These are phyloP conservation scores for Chalaropsis ovoidea DNA, from an alignment of 2,329 filamentous ascomycete genomes.

Conservation along the genomic window DNA sequence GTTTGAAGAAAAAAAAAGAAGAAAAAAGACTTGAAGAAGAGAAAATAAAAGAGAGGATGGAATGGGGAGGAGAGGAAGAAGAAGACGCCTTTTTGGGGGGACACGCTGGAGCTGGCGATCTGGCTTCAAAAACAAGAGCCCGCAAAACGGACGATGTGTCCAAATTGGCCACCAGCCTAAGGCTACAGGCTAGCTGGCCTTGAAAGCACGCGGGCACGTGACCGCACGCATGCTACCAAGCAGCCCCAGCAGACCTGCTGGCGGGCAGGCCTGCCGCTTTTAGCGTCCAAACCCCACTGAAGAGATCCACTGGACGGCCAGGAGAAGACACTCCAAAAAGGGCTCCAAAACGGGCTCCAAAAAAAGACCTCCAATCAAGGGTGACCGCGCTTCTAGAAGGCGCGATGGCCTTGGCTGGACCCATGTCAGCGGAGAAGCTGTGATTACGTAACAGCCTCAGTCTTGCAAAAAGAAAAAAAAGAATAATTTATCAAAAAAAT, in stretches of 20 bases:
- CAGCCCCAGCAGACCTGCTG: too few relatives aligned
- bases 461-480: not conserved
- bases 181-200: slow-evolving; percentile 12
- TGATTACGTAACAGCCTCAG: slow-evolving; percentile 3
- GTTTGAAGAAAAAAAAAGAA: slow-evolving; percentile 22
- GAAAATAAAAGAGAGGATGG: slow-evolving; percentile 12
- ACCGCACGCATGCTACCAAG: not conserved
- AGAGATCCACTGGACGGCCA: slow-evolving; percentile 10
- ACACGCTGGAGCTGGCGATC: slow-evolving; percentile 35
- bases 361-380: not conserved
- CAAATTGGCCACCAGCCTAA: slow-evolving; percentile 27
- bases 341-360: slow-evolving; percentile 3
- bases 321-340: slow-evolving; percentile 8
- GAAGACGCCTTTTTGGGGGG: slow-evolving; percentile 32
- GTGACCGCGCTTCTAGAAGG: slow-evolving; percentile 17
- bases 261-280: not conserved
- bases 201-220: slow-evolving; percentile 12
- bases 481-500: not conserved
- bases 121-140: slow-evolving; percentile 36
- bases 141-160: slow-evolving; percentile 38
- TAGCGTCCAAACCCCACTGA: slow-evolving; percentile 7
- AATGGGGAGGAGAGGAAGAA: slow-evolving; percentile 20
- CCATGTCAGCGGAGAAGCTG: not conserved
- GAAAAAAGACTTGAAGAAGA: slow-evolving; percentile 21
- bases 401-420: not conserved